Evolutionary conservation across 257 asterid species (phyloP), one percentile per base, ranked within the genome.

Genomic region (Craterostigma plantagineum): DNA sequence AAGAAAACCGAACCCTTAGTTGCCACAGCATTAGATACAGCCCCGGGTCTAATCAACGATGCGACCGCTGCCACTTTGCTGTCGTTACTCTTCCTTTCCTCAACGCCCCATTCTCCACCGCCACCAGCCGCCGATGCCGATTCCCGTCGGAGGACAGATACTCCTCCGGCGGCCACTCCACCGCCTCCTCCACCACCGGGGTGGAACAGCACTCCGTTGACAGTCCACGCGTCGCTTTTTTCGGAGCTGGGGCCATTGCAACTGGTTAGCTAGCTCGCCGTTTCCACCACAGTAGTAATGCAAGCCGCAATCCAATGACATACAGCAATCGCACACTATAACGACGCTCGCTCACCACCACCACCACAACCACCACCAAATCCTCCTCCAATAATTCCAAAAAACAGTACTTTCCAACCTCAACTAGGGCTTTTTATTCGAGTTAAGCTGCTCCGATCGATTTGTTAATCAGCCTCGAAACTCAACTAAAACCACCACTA

Each of bases 161-260:
- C 30, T 23, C 30, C 30, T 54, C 47, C 51, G 59, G 42, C 58
- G 52, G 60, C 30, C 30, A 23, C 30, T 23, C 30, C 30, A 23
- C 30, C 30, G 30, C 30, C 30, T 2, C 30, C 30, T 23, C 30
- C 30, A 6, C 30, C 6, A 2, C 30, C 30, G 30, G 30, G 30
- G 30, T 6, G 30, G 59, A 46, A 38, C 48, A 56, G 53, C 41
- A 62, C 58, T 46, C 59, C 33, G 46, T 41, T 58, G 57, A 61
- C 64, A 37, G 44, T 23, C 63, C 30, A 59, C 46, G 45, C 92
- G 85, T 66, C 92, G 87, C 65, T 62, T 77, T 75, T 75, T 81
- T 58, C 94, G 64, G 16, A 81, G 78, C 39, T 77, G 94, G 59
- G 92, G 92, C 94, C 94, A 81, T 81, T 81, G 90, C 46, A 72